Evolutionary conservation across 2,329 filamentous ascomycete species (phyloP).

Genomic region (Paecilomyces formosus): DNA sequence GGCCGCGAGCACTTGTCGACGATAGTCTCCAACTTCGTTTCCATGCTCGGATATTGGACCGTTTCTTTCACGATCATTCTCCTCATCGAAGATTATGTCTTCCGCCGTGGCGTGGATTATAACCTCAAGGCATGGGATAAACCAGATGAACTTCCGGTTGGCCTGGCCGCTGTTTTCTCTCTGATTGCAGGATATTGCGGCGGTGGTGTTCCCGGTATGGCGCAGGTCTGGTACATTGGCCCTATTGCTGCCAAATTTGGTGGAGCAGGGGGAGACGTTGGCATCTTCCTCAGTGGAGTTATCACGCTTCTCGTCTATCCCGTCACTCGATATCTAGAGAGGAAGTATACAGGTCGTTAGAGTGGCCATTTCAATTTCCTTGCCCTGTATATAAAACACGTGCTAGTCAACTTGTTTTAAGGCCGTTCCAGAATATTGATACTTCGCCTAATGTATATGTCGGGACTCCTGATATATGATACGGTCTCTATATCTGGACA

Average conservation of each 20-base stretch:
- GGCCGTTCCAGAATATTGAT: too few species aligned
- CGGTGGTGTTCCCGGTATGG: constrained; percentile 10
- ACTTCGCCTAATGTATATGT: too few species aligned
- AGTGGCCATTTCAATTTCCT: neutral
- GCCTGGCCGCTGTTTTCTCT: constrained; percentile 8
- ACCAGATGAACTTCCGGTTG: constrained; percentile 10
- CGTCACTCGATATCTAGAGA: constrained; percentile 6
- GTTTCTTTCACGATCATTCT: constrained; percentile 11
- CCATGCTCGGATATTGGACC: constrained; percentile 16
- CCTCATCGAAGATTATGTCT: constrained; percentile 11
- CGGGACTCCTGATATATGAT: too few species aligned
- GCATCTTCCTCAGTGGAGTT: constrained; percentile 8
- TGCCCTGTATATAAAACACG: too few species aligned
- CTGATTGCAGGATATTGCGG: constrained; percentile 9
- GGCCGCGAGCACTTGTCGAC: constrained; percentile 10
- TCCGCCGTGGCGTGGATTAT: constrained; percentile 11
- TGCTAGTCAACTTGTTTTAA: too few species aligned
- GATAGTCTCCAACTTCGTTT: constrained; percentile 13
- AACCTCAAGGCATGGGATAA: constrained; percentile 14
- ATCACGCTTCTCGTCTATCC: constrained; percentile 7
- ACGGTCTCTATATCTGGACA: too few species aligned
- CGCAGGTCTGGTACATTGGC: constrained; percentile 12
- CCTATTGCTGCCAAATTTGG: constrained; percentile 10
- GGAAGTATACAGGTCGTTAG: constrained; percentile 5
- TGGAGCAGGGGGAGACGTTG: constrained; percentile 11